Conservation (phyloP, 129 eudicot species). For the Oenanthe sinensis region DNA sequence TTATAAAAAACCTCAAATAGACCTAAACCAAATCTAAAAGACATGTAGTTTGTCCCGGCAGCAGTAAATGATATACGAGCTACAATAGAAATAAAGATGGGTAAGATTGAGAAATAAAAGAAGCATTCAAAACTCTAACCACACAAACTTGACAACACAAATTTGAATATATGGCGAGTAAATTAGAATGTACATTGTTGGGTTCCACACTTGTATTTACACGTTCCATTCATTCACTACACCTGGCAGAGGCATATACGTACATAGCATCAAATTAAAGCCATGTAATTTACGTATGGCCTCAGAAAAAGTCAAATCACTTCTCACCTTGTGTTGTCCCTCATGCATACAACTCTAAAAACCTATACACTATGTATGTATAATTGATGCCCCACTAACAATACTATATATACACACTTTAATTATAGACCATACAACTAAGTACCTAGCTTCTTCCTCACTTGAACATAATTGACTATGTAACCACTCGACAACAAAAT, state of each 20-base stretch:
- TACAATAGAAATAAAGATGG: neutral
- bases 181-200: neutral
- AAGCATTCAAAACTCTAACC: neutral
- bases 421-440: neutral
- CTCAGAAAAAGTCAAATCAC: neutral
- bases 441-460: neutral
- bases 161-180: neutral
- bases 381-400: neutral
- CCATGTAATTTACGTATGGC: neutral
- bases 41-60: no score
- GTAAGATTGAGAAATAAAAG: neutral
- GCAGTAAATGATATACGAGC: no score
- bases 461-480: neutral
- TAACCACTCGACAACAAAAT: neutral
- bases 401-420: neutral
- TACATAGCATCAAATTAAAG: neutral
- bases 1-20: no score
- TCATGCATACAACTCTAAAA: neutral
- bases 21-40: no score
- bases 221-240: neutral
- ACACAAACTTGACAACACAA: neutral
- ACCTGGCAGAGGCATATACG: neutral
- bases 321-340: constrained; percentile 7
- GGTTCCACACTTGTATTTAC: neutral
- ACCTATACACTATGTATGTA: neutral